Percentiles rank a stretch among this genome's conserved stretches.
These are phyloP conservation scores for Talaromyces marneffei DNA, from an alignment of 2,329 filamentous ascomycete species.

Conservation along the genomic window DNA sequence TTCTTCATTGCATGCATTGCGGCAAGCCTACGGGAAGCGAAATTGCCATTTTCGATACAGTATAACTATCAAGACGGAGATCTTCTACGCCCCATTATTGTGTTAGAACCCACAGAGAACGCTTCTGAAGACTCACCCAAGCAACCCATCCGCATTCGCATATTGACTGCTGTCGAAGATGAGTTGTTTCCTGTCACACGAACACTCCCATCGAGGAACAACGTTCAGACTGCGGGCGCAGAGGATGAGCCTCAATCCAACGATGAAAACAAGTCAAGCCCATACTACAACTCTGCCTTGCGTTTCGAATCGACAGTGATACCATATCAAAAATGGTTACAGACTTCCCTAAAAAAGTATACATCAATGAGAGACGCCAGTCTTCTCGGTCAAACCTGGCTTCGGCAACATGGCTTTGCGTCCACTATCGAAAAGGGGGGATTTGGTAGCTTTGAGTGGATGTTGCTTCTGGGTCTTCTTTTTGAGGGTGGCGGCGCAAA, in stretches of 20 bases:
- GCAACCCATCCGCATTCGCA: constrained; percentile 57
- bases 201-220: constrained; percentile 63
- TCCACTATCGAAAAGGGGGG: constrained; percentile 67
- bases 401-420: constrained; percentile 77
- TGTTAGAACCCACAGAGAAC: constrained; percentile 36
- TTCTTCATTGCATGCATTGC: constrained; percentile 85
- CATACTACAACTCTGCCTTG: constrained; percentile 84
- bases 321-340: constrained; percentile 68
- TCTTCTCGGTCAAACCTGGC: constrained; percentile 79
- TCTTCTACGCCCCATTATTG: constrained; percentile 64
- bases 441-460: constrained; percentile 92
- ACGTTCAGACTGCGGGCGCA: constrained; percentile 53
- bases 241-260: constrained; percentile 25
- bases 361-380: constrained; percentile 75
- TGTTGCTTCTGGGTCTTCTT: constrained; percentile 70
- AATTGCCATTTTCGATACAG: constrained; percentile 51
- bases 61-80: constrained; percentile 70
- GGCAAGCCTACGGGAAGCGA: constrained; percentile 57
- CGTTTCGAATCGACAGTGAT: constrained; percentile 70
- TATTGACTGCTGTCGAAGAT: constrained; percentile 69
- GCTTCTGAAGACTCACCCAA: constrained; percentile 33
- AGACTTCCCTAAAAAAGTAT: constrained; percentile 63
- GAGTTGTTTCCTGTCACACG: constrained; percentile 66
- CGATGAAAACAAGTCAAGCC: constrained; percentile 52
- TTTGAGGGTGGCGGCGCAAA: constrained; percentile 70